Conservation (phyloP, 345 rosid genomes). For the Gossypium herbaceum region DNA sequence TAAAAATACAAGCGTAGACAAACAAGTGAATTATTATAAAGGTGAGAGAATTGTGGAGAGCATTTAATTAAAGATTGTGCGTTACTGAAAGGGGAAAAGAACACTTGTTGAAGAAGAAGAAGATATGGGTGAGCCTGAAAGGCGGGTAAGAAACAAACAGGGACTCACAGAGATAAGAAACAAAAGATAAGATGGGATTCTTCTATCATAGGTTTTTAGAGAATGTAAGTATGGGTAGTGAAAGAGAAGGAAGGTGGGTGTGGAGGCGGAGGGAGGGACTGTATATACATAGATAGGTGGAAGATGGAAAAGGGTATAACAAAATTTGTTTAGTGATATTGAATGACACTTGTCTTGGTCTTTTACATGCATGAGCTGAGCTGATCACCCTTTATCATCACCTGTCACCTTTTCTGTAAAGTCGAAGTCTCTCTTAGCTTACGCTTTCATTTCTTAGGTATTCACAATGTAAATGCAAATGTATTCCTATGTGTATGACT, state of each 20-base stretch:
- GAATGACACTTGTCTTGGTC: slow-evolving; percentile 20
- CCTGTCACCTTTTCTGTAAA: neutral
- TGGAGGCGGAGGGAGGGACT: neutral
- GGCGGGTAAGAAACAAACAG: slow-evolving; percentile 3
- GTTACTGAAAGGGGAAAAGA: neutral
- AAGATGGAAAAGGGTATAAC: neutral
- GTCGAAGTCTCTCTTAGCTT: neutral
- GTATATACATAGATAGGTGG: neutral
- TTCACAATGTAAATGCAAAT: neutral
- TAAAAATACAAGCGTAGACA: neutral
- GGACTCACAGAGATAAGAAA: neutral
- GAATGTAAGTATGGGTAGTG: slow-evolving; percentile 1
- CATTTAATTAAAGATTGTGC: neutral
- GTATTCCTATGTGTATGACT: neutral
- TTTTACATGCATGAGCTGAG: slow-evolving; percentile 16
- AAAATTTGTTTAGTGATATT: neutral
- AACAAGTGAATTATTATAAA: neutral
- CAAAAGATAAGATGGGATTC: neutral
- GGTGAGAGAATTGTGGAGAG: neutral
- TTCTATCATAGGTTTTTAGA: neutral
- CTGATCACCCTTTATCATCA: neutral
- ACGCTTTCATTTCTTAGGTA: neutral
- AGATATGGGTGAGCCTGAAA: slow-evolving; percentile 6
- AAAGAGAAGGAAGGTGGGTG: neutral
- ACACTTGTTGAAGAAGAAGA: slow-evolving; percentile 24